Conservation (phyloP, 768 basidiomycete species). For the Lactifluus hygrophoroides region DNA sequence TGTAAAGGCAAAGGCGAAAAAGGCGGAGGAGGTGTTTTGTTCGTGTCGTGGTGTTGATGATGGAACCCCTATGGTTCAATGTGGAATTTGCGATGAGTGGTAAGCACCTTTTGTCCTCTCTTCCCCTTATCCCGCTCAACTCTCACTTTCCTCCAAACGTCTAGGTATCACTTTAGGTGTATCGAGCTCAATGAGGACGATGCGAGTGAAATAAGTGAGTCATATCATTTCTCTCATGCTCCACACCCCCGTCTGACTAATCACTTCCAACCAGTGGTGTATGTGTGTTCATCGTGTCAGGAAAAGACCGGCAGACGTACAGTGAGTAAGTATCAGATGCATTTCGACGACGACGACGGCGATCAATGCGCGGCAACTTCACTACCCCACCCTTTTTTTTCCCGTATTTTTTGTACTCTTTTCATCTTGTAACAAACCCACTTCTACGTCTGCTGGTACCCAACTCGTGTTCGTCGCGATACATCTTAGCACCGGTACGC, state of each 20-base stretch:
- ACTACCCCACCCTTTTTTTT: conserved; percentile 1
- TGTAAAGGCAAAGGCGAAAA: conserved; percentile 13
- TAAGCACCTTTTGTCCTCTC: conserved; percentile 28
- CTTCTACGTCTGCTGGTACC: conserved; percentile 12
- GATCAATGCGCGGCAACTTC: not conserved
- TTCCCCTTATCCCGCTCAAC: not conserved
- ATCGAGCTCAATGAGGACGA: conserved; percentile 49
- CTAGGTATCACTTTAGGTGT: conserved; percentile 75
- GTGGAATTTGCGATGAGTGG: conserved; percentile 63
- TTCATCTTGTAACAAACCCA: conserved; percentile 19
- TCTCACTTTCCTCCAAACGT: not conserved
- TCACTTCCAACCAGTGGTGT: conserved; percentile 39
- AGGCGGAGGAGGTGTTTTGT: conserved; percentile 35
- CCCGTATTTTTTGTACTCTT: conserved; percentile 19
- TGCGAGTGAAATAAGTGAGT: conserved; percentile 71
- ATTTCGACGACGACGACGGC: conserved; percentile 7
- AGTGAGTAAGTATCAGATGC: conserved; percentile 59
- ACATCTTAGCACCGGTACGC: conserved; percentile 11
- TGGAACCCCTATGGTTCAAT: conserved; percentile 71
- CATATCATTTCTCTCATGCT: not conserved
- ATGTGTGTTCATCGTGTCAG: conserved; percentile 46
- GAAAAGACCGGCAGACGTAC: conserved; percentile 51
- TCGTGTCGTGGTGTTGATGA: conserved; percentile 59
- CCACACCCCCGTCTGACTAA: not conserved
- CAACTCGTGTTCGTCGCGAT: conserved; percentile 16